phyloP scores from a whole-genome alignment of 371 early-diverging fungal species.

The Rhizopus arrhizus region DNA sequence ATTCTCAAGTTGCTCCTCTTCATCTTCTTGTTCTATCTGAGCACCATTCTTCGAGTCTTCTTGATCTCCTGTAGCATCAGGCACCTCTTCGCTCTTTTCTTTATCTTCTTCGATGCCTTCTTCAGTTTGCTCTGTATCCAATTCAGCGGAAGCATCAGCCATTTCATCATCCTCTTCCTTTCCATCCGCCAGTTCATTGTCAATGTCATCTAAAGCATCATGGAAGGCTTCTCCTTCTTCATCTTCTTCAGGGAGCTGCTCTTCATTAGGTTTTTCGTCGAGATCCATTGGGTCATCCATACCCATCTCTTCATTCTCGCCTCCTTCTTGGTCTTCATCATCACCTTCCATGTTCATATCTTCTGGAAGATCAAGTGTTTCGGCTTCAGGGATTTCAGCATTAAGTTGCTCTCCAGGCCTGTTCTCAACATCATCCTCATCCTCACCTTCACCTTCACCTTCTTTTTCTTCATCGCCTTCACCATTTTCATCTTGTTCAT shows the following conservation, averaged over 20 bases:
- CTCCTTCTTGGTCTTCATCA: conserved; percentile 47
- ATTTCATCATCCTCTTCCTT: conserved; percentile 40
- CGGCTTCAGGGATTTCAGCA: conserved; percentile 63
- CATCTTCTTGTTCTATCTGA: conserved; percentile 43
- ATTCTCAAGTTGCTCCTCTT: conserved; percentile 33
- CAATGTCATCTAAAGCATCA: conserved; percentile 45
- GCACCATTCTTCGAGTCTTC: conserved; percentile 33
- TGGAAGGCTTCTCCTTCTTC: conserved; percentile 42
- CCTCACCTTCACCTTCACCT: conserved; percentile 37
- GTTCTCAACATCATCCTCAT: conserved; percentile 49
- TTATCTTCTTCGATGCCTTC: conserved; percentile 36
- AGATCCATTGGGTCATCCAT: conserved; percentile 50
- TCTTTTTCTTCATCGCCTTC: conserved; percentile 41
- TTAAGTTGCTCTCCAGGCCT: conserved; percentile 59
- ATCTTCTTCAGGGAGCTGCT: conserved; percentile 36
- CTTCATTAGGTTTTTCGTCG: conserved; percentile 41
- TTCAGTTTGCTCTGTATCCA: conserved; percentile 47
- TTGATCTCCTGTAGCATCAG: conserved; percentile 59
- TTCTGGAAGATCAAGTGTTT: conserved; percentile 65
- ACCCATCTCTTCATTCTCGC: conserved; percentile 37
- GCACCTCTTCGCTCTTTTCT: conserved; percentile 41
- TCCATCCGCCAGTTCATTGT: conserved; percentile 32
- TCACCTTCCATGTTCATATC: conserved; percentile 65
- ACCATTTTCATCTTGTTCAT: conserved; percentile 44
- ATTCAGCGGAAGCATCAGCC: conserved; percentile 32